Percentiles rank a stretch among this genome's conserved stretches.
These are phyloP conservation scores for Nitzschia palea DNA, from an alignment of 108 stramenopile genomes.

Conservation along the genomic window DNA sequence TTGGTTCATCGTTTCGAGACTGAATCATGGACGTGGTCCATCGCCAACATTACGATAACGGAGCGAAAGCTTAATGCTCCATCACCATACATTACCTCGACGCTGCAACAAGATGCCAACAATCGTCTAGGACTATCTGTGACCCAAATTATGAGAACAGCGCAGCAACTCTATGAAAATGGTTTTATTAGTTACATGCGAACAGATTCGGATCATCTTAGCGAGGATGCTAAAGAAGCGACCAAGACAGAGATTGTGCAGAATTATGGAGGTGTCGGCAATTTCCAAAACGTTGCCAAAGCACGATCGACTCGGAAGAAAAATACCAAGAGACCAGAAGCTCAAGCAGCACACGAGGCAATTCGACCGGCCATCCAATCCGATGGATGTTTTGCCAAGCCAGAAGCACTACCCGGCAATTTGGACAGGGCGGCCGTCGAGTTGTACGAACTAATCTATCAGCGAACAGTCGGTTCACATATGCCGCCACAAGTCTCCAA, in stretches of 20 bases:
- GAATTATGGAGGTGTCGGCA: slow-evolving; percentile 35
- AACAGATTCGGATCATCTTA: slow-evolving; percentile 74
- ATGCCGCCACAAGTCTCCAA: slow-evolving; percentile 65
- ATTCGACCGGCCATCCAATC: slow-evolving; percentile 69
- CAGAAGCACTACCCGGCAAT: slow-evolving; percentile 10
- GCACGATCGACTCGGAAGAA: slow-evolving; percentile 21
- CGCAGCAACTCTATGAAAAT: slow-evolving; percentile 78
- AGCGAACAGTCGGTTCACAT: slow-evolving; percentile 59
- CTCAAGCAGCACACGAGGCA: slow-evolving; percentile 88
- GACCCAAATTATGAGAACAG: slow-evolving; percentile 63
- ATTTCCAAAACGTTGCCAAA: slow-evolving; percentile 12
- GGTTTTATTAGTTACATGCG: slow-evolving; percentile 87
- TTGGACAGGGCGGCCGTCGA: slow-evolving; percentile 28
- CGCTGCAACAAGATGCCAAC: slow-evolving; percentile 76
- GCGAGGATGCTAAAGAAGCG: slow-evolving; percentile 47
- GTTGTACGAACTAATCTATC: slow-evolving; percentile 65
- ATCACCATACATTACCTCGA: slow-evolving; percentile 75
- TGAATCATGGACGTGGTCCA: slow-evolving; percentile 27
- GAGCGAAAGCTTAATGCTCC: slow-evolving; percentile 46
- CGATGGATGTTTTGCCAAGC: slow-evolving; percentile 38
- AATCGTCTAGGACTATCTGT: slow-evolving; percentile 58
- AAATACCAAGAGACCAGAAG: slow-evolving; percentile 34
- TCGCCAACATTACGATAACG: slow-evolving; percentile 30
- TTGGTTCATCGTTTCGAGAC: slow-evolving; percentile 10
- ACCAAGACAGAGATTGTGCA: slow-evolving; percentile 26